These are phyloP conservation scores for Fusarium cyanostomum DNA, from an alignment of 2,329 filamentous ascomycete genomes.

Conservation along the genomic window DNA sequence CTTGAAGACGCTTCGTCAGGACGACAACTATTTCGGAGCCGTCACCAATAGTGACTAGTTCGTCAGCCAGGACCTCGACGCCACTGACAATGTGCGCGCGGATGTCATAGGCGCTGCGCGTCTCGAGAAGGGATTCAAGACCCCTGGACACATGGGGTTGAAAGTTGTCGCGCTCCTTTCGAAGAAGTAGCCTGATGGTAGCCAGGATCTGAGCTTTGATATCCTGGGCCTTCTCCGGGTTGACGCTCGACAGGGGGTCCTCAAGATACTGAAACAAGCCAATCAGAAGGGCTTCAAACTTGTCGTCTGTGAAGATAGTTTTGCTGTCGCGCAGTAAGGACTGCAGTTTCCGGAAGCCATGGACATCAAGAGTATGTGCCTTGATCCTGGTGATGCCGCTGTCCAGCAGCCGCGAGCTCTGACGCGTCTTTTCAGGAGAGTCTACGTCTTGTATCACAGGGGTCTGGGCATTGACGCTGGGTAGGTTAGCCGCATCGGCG, in stretches of 20 bases:
- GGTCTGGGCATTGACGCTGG: constrained; percentile 39
- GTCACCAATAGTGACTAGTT: constrained; percentile 73
- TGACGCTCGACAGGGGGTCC: constrained; percentile 62
- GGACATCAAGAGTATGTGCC: constrained; percentile 77
- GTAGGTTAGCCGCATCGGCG: constrained; percentile 56
- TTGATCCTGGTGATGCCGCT: constrained; percentile 80
- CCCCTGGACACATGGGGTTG: constrained; percentile 73
- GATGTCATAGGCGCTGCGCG: constrained; percentile 73
- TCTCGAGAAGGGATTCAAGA: constrained; percentile 72
- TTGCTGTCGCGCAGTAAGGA: constrained; percentile 75
- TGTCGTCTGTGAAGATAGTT: constrained; percentile 71
- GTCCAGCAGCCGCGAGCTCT: constrained; percentile 71
- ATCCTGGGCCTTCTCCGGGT: constrained; percentile 73
- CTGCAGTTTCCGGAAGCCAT: constrained; percentile 82
- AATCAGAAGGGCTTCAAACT: constrained; percentile 72
- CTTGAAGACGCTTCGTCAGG: constrained; percentile 59
- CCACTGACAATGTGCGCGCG: constrained; percentile 78
- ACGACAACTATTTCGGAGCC: constrained; percentile 67
- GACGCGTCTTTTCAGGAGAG: constrained; percentile 61
- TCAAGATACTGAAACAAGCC: constrained; percentile 79
- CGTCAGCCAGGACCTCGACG: constrained; percentile 76
- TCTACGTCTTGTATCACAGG: constrained; percentile 35
- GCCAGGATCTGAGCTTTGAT: constrained; percentile 79
- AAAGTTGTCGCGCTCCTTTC: constrained; percentile 72
- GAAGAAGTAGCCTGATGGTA: constrained; percentile 77